Percentiles rank a stretch among this genome's conserved stretches.
These are phyloP conservation scores for Russula abietina DNA, from an alignment of 768 basidiomycete genomes.

Conservation along the genomic window DNA sequence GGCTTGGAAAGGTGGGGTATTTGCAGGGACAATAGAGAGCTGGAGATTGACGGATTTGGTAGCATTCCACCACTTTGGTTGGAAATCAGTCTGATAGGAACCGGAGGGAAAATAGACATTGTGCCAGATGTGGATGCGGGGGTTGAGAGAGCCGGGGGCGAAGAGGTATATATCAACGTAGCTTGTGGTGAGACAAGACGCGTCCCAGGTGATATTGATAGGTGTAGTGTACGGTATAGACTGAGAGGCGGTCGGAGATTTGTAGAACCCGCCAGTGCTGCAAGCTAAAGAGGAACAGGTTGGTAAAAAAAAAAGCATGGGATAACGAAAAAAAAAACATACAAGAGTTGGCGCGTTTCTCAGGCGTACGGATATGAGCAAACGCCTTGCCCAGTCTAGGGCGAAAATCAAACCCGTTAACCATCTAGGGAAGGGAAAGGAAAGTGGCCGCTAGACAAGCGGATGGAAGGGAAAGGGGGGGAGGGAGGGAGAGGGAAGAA, in stretches of 20 bases:
- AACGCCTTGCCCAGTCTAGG: slow-evolving; percentile 2
- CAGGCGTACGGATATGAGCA: not conserved
- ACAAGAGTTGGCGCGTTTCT: slow-evolving; percentile 12
- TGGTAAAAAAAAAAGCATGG: not conserved
- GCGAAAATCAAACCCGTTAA: slow-evolving; percentile 1
- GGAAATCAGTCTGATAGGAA: slow-evolving; percentile 43
- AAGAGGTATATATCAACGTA: slow-evolving; percentile 66
- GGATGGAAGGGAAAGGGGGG: slow-evolving; percentile 12
- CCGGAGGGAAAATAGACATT: slow-evolving; percentile 45
- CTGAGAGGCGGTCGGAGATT: slow-evolving; percentile 43
- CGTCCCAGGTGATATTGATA: slow-evolving; percentile 59
- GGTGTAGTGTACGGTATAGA: slow-evolving; percentile 43
- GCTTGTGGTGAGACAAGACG: slow-evolving; percentile 45
- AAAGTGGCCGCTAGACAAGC: slow-evolving; percentile 24
- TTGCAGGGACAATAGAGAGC: slow-evolving; percentile 49
- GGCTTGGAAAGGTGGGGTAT: slow-evolving; percentile 45
- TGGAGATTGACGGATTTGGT: slow-evolving; percentile 47
- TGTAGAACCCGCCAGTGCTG: slow-evolving; percentile 56
- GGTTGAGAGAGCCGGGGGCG: slow-evolving; percentile 38
- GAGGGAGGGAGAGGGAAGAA: not conserved
- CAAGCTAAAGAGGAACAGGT: slow-evolving; percentile 38
- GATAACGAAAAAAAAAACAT: not conserved
- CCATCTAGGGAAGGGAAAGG: slow-evolving; percentile 14
- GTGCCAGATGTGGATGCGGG: slow-evolving; percentile 54
- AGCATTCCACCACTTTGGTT: slow-evolving; percentile 69